Evolutionary conservation across 2,329 filamentous ascomycete species (phyloP).

Genomic region (Diaporthe helianthi): DNA sequence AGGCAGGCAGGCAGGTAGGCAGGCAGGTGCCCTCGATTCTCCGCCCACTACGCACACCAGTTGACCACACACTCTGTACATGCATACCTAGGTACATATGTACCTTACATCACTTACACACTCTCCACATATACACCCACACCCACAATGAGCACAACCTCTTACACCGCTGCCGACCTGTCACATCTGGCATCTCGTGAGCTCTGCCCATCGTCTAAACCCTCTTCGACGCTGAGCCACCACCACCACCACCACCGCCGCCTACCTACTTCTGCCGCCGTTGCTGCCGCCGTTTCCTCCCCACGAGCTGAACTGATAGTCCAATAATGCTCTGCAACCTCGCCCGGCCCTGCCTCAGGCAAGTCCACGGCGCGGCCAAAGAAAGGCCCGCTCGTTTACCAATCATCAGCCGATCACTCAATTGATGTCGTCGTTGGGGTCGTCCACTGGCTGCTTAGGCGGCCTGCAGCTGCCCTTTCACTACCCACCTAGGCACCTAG

Average conservation of each 20-base stretch:
- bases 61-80: background rate
- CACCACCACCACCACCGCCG: background rate
- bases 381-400: background rate
- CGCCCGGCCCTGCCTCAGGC: conserved; percentile 10
- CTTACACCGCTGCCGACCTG: conserved; percentile 3
- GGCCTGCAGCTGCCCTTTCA: background rate
- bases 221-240: conserved; percentile 9
- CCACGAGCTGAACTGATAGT: background rate
- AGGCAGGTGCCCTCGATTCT: conserved; percentile 21
- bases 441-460: background rate
- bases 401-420: background rate
- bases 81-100: background rate
- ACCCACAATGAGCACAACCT: background rate
- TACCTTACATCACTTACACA: background rate
- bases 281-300: background rate
- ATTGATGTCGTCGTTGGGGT: no score
- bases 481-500: no score
- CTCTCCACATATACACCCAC: background rate
- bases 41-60: background rate
- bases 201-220: background rate
- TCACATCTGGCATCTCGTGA: conserved; percentile 5
- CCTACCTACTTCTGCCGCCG: background rate
- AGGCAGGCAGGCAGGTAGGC: background rate
- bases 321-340: conserved; percentile 8
- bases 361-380: conserved; percentile 18